Conservation (phyloP, 2,329 filamentous ascomycete species). For the Claviceps sp. region DNA sequence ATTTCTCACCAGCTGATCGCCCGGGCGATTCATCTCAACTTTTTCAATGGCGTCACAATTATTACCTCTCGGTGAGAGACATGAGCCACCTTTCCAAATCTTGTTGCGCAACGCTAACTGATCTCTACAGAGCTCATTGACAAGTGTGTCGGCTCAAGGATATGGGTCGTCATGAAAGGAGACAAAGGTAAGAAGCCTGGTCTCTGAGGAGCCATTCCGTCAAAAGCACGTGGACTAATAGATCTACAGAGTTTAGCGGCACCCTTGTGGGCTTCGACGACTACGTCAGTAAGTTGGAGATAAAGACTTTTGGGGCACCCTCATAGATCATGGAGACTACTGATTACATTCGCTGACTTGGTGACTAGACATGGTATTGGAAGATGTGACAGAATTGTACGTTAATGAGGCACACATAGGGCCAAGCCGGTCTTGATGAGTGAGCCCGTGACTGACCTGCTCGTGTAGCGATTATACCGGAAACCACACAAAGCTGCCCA, state of each 20-base stretch:
- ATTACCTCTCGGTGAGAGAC: slow-evolving; percentile 49
- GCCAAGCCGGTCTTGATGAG: background rate
- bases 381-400: slow-evolving; percentile 94
- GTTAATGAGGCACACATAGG: slow-evolving; percentile 14
- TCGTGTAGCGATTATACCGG: slow-evolving; percentile 74
- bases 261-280: slow-evolving; percentile 94
- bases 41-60: slow-evolving; percentile 57
- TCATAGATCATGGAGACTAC: background rate
- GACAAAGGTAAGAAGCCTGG: slow-evolving; percentile 60
- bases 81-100: background rate
- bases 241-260: slow-evolving; percentile 70
- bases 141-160: slow-evolving; percentile 93
- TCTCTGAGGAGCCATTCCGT: too few relatives aligned
- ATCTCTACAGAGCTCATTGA: slow-evolving; percentile 76
- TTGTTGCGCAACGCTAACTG: background rate
- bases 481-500: slow-evolving; percentile 74
- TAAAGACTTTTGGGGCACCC: background rate
- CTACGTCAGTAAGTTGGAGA: slow-evolving; percentile 81
- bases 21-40: slow-evolving; percentile 1
- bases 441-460: background rate
- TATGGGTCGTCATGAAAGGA: slow-evolving; percentile 99
- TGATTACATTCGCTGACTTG: slow-evolving; percentile 1
- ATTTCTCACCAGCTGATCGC: background rate
- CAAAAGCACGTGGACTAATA: background rate
- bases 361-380: slow-evolving; percentile 80